phyloP scores from a whole-genome alignment of 129 eudicot genomes.

The Flaveria linearis region DNA sequence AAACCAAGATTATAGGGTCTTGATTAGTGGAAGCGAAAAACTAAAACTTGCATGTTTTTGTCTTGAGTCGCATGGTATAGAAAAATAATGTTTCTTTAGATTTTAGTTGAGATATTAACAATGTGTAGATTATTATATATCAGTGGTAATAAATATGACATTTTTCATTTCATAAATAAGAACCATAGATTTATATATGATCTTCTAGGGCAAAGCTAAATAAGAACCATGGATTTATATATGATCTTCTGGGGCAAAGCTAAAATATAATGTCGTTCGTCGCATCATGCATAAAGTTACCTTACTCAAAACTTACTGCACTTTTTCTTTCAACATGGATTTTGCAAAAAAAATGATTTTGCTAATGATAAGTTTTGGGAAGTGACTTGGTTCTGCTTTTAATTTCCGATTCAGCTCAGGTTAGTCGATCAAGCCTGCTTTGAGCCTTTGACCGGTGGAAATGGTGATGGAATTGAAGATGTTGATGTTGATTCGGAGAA shows the following conservation, averaged over 20 bases:
- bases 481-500: no score
- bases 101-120: background rate
- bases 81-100: background rate
- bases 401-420: no score
- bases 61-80: background rate
- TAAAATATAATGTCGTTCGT: background rate
- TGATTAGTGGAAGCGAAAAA: background rate
- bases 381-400: no score
- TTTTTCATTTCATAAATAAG: background rate
- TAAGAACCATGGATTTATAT: no score
- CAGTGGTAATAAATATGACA: background rate
- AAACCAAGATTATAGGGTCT: background rate
- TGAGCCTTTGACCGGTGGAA: no score
- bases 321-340: background rate
- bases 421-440: no score
- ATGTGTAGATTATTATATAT: background rate
- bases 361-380: background rate
- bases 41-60: constrained; percentile 3
- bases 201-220: no score
- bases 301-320: background rate
- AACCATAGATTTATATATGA: background rate
- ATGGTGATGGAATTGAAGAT: no score
- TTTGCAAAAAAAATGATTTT: background rate
- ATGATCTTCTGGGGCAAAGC: no score
- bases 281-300: background rate